Conservation (phyloP, 768 basidiomycete species). For the Tubosaeta brunneosetosa region DNA sequence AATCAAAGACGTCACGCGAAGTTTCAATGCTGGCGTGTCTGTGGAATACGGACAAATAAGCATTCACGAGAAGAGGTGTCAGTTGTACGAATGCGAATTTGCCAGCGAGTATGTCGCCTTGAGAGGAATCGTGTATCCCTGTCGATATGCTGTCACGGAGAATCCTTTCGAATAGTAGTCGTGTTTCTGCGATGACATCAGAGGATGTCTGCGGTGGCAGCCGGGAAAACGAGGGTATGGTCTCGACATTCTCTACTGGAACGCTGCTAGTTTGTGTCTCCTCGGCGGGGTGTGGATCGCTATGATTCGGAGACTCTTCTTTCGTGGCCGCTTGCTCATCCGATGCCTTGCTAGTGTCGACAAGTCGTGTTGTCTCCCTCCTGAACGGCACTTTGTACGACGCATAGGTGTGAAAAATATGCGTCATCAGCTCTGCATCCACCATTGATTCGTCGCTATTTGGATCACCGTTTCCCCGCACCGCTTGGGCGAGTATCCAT, state of each 20-base stretch:
- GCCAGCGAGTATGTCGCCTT: conserved; percentile 13
- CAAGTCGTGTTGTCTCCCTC: conserved; percentile 44
- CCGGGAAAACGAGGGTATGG: conserved; percentile 34
- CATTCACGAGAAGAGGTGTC: conserved; percentile 63
- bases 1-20: conserved; percentile 46
- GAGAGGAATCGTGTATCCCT: not conserved
- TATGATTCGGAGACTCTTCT: not conserved
- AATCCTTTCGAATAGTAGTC: conserved; percentile 60
- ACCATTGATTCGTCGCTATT: conserved; percentile 32
- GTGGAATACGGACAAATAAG: conserved; percentile 78
- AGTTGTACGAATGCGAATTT: conserved; percentile 57
- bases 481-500: conserved; percentile 89
- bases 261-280: conserved; percentile 1
- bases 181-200: conserved; percentile 70
- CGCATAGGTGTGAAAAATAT: conserved; percentile 85
- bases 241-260: conserved; percentile 2
- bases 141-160: conserved; percentile 36
- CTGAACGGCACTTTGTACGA: conserved; percentile 70
- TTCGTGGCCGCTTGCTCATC: not conserved
- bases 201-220: conserved; percentile 66
- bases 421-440: conserved; percentile 71
- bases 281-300: conserved; percentile 3
- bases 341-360: conserved; percentile 19
- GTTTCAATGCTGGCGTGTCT: conserved; percentile 48
- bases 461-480: conserved; percentile 15